A percentile compares a stretch with the other conserved stretches of the same genome.
Evolutionary conservation across 495 filamentous ascomycete species (phyloP).

Genomic region (Lasiosphaeriaceae sp.): DNA sequence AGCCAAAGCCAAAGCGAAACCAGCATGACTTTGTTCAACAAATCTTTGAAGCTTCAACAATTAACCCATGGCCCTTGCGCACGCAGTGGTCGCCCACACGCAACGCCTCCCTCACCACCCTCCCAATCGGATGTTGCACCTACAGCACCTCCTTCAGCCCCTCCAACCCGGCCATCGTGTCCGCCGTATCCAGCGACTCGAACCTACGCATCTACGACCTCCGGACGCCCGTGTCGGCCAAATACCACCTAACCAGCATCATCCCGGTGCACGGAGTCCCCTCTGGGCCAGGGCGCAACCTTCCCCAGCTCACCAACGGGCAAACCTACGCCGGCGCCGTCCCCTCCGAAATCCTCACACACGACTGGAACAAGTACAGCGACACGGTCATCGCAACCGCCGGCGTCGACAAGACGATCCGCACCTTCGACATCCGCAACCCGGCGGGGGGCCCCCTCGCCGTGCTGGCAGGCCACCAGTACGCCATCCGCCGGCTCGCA

Average conservation of each 20-base stretch:
- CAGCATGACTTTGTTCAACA: slow-evolving; percentile 4
- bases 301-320: slow-evolving; percentile 29
- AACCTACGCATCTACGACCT: slow-evolving; percentile 87
- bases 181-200: slow-evolving; percentile 78
- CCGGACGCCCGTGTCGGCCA: slow-evolving; percentile 71
- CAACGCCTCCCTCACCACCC: slow-evolving; percentile 66
- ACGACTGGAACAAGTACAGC: slow-evolving; percentile 99
- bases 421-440: slow-evolving; percentile 83
- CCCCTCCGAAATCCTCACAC: slow-evolving; percentile 75
- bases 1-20: slow-evolving; percentile 8
- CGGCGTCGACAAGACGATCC: slow-evolving; percentile 83
- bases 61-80: too few relatives aligned
- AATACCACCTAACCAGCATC: slow-evolving; percentile 73
- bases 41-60: too few relatives aligned
- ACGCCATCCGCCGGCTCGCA: slow-evolving; percentile 76
- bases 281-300: slow-evolving; percentile 28
- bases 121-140: slow-evolving; percentile 87
- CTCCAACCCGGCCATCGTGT: slow-evolving; percentile 71
- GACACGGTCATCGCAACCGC: slow-evolving; percentile 76
- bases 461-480: slow-evolving; percentile 79
- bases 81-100: slow-evolving; percentile 76
- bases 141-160: slow-evolving; percentile 83
- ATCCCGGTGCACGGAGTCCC: slow-evolving; percentile 69
- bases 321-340: slow-evolving; percentile 28
- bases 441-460: slow-evolving; percentile 65